Evolutionary conservation across 768 basidiomycete species (phyloP), one percentile per base, ranked within the genome.

Genomic region (Rhodotorula paludigena): DNA sequence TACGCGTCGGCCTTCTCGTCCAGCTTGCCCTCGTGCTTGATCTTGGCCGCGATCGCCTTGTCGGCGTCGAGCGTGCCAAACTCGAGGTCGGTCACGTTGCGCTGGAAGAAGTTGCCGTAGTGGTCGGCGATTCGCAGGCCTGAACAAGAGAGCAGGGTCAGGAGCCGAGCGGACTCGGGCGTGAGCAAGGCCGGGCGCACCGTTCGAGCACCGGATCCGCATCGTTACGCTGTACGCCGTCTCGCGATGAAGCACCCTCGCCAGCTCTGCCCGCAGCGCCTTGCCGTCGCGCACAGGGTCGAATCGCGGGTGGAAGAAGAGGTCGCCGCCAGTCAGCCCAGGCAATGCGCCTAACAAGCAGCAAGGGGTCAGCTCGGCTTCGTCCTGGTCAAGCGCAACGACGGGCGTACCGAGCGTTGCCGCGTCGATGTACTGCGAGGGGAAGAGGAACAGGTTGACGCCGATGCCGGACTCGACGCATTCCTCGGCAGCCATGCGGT

Each of bases 291-390:
- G 83, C 12, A 78, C 77, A 6, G 84, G 82, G 59, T 87, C 83
- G 77, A 91, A 99, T n/a, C 89, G 84, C 15, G 94, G 96, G 75
- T 93, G 89, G 80, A 87, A 94, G 79, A 88, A 93, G 2, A 94
- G 74, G 64, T 92, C 90, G 28, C 96, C 96, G 21, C 96, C 96
- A 12, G 90, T 91, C 18, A 85, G 76, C 0, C 85, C 85, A 1
- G 88, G 77, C 11, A 92, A 82, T 7, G 54, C 54, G 23, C 53
- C 45, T 47, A 20, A 73, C 74, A 55, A 65, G 39, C 12, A 51
- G 39, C 28, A 3, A 35, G 42, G 32, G 60, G 39, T 6, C 5
- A 48, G 3, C 32, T 2, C n/a, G 23, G 7, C 21, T 39, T 52
- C 3, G 57, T 41, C n/a, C n/a, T n/a, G n/a, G n/a, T n/a, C n/a